Evolutionary conservation across 2,329 filamentous ascomycete species (phyloP), one percentile per base, ranked within the genome.

Genomic region (Alternaria gaisen): DNA sequence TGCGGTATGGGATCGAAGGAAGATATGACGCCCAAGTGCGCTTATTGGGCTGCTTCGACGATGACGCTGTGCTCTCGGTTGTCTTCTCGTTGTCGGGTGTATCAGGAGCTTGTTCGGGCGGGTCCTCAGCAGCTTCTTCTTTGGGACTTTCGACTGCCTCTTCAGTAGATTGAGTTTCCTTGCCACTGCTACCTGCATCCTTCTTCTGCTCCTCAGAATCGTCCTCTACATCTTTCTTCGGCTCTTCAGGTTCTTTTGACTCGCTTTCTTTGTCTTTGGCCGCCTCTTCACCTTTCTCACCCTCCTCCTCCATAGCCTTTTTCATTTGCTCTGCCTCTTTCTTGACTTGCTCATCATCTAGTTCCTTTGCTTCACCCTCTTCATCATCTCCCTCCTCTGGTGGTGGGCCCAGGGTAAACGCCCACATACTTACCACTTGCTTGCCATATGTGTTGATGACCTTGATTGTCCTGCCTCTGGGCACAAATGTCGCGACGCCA

Each of bases 401-500:
- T 16, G 82, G 82, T n/a, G 78, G 73, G 10, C 79, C 78, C 34
- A 84, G 65, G 2, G 80, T 80, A 65, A 84, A 84, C 0, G 81
- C 83, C 83, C 83, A 84, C 24, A 80, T 82, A 58, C 82, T 82
- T 24, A 84, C 77, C 10, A 83, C 80, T 71, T 84, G 83, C 46
- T 80, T 80, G n/a, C 82, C 83, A 60, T 82, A 83, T 1, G 81
- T 83, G 58, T 84, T 84, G 58, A 84, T 79, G 42, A 84, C 81
- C 69, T 83, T 84, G 72, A 84, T 83, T 3, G 77, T 79, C 56
- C 81, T 76, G 20, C 82, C 82, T 22, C 79, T 76, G 5, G 83
- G 82, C 58, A 84, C 82, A 58, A 83, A 84, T 1, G 83, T 84
- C 11, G 83, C 83, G 8, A 81, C 81, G 63, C 82, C 82, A 74